Percentiles rank a stretch among this genome's conserved stretches.
Conservation (phyloP, 306 rosid genomes). For the Dalbergia cultrata region DNA sequence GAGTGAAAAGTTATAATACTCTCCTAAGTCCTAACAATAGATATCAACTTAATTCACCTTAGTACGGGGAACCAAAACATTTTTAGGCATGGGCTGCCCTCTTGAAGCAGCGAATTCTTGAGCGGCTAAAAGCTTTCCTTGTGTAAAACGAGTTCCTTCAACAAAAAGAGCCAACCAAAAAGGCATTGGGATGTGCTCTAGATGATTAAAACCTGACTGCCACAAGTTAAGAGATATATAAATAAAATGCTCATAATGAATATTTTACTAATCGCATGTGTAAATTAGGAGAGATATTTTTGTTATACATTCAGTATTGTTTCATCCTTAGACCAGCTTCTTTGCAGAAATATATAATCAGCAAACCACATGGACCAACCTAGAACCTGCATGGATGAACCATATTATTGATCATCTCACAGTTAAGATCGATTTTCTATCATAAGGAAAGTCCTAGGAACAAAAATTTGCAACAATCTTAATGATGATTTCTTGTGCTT, state of each 20-base stretch:
- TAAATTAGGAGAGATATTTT: slow-evolving; percentile 3
- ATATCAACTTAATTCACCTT: slow-evolving; percentile 61
- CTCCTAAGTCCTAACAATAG: slow-evolving; percentile 45
- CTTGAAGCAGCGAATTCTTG: slow-evolving; percentile 84
- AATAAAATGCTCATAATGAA: slow-evolving; percentile 31
- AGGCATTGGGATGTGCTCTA: slow-evolving; percentile 71
- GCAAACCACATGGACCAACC: slow-evolving; percentile 99
- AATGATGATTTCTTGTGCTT: slow-evolving; percentile 9
- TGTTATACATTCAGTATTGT: slow-evolving; percentile 63
- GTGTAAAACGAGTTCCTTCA: slow-evolving; percentile 92
- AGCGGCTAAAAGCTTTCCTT: slow-evolving; percentile 73
- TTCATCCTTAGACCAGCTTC: slow-evolving; percentile 86
- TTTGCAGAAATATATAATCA: slow-evolving; percentile 80
- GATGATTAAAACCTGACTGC: slow-evolving; percentile 72
- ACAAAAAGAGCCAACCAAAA: slow-evolving; percentile 94
- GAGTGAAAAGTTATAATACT: not conserved
- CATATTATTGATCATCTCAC: not conserved
- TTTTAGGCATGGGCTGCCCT: slow-evolving; percentile 80
- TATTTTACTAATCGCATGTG: not conserved
- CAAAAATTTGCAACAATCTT: not conserved
- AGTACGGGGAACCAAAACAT: slow-evolving; percentile 90
- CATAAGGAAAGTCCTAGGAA: not conserved
- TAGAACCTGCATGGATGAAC: slow-evolving; percentile 63
- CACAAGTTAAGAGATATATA: slow-evolving; percentile 49
- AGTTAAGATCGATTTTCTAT: not conserved